A percentile compares a stretch with the other conserved stretches of the same genome.
Evolutionary conservation across 805 yeast genomes (phyloP).

Genomic region (Saturnispora zaruensis): DNA sequence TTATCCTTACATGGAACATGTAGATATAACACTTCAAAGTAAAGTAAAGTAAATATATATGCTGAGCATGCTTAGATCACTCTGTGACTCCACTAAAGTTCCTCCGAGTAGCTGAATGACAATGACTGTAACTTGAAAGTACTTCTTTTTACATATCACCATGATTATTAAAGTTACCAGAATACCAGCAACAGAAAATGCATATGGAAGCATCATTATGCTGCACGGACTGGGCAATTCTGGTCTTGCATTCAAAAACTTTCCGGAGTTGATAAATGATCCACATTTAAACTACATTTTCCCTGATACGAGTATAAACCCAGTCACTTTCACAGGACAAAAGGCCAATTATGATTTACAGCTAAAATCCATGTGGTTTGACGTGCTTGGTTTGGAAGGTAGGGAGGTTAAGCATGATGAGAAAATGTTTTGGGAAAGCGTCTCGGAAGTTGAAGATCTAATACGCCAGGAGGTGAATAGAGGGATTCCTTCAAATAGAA

Average conservation of each 20-base stretch:
- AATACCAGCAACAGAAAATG: neutral
- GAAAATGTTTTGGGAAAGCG: conserved; percentile 44
- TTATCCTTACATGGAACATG: neutral
- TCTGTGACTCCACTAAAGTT: neutral
- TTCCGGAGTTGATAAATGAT: conserved; percentile 37
- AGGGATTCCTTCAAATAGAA: conserved; percentile 52
- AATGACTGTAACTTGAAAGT: neutral
- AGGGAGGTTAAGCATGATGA: conserved; percentile 40
- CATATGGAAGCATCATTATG: conserved; percentile 43
- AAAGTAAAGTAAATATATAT: neutral
- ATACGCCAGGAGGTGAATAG: conserved; percentile 44
- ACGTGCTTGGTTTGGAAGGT: conserved; percentile 47
- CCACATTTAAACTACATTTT: conserved; percentile 63
- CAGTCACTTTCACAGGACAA: conserved; percentile 32
- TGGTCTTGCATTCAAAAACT: conserved; percentile 74
- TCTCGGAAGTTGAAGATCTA: conserved; percentile 36
- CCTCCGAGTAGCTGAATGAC: neutral
- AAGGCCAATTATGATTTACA: conserved; percentile 49
- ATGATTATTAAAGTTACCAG: conserved; percentile 7
- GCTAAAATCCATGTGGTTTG: conserved; percentile 83
- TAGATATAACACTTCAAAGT: neutral
- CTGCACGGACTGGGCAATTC: conserved; percentile 89
- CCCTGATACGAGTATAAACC: conserved; percentile 76
- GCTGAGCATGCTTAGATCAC: neutral
- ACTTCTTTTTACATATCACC: neutral